These are phyloP conservation scores for Lactarius evosmus DNA, from an alignment of 768 basidiomycete species.

Conservation along the genomic window DNA sequence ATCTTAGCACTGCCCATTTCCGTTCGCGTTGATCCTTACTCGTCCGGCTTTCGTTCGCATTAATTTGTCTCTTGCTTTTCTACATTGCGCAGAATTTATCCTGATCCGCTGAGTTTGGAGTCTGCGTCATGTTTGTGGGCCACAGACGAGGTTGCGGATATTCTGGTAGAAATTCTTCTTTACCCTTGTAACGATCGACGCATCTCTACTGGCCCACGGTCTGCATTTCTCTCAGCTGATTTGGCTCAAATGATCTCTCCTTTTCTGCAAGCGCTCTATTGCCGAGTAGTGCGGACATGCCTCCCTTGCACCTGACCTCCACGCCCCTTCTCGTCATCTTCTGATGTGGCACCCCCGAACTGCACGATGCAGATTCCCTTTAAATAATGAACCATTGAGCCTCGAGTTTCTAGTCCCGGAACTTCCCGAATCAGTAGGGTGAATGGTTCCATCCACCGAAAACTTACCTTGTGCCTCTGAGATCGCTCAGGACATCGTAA, in stretches of 20 bases:
- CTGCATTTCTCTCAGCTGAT: conserved; percentile 19
- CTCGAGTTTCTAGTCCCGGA: conserved; percentile 1
- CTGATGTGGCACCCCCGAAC: conserved; percentile 18
- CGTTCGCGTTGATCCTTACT: conserved; percentile 4
- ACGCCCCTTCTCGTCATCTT: conserved; percentile 22
- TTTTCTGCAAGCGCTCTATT: conserved; percentile 24
- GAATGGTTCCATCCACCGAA: background rate
- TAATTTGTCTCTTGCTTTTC: background rate
- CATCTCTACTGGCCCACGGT: conserved; percentile 12
- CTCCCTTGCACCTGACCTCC: conserved; percentile 26
- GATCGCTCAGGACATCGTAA: background rate
- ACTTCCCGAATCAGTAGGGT: background rate
- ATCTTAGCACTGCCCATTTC: conserved; percentile 5
- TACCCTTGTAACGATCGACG: conserved; percentile 4
- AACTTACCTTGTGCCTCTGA: background rate
- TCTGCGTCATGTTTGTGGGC: background rate
- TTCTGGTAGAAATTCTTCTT: conserved; percentile 9
- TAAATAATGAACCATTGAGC: conserved; percentile 16
- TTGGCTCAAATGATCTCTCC: conserved; percentile 17
- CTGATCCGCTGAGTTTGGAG: background rate
- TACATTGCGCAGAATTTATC: background rate
- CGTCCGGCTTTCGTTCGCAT: background rate
- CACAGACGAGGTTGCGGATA: background rate
- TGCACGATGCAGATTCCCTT: conserved; percentile 9
- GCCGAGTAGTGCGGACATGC: conserved; percentile 22